These are phyloP conservation scores for Aspergillus viridinutans DNA, from an alignment of 2,329 filamentous ascomycete species.

Conservation along the genomic window DNA sequence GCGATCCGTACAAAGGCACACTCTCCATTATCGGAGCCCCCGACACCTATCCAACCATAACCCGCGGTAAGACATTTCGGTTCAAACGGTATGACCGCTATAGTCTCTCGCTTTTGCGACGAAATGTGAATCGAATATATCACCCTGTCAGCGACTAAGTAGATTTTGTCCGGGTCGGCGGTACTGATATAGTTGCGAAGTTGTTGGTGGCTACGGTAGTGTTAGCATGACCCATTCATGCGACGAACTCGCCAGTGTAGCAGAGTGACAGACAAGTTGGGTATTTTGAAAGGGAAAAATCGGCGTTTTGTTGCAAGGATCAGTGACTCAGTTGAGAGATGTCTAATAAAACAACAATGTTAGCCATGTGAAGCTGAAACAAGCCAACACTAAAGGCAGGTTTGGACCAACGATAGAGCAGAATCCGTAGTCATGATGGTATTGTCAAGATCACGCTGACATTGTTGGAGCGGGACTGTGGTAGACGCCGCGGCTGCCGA, in stretches of 20 bases:
- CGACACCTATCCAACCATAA: conserved; percentile 84
- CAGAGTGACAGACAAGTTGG: conserved; percentile 54
- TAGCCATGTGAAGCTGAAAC: conserved; percentile 10
- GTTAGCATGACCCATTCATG: conserved; percentile 11
- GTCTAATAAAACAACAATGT: conserved; percentile 41
- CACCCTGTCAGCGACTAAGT: conserved; percentile 76
- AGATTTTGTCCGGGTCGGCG: conserved; percentile 70
- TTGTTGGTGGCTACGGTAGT: conserved; percentile 38
- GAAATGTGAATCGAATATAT: conserved; percentile 68
- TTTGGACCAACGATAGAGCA: conserved; percentile 31
- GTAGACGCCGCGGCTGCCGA: conserved; percentile 9
- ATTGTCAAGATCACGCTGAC: conserved; percentile 27
- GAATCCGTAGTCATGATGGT: conserved; percentile 42
- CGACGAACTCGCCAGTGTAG: conserved; percentile 1
- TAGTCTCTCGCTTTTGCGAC: conserved; percentile 66
- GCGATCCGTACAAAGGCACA: conserved; percentile 72
- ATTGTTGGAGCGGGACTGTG: conserved; percentile 23
- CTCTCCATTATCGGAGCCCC: conserved; percentile 76
- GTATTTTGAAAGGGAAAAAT: conserved; percentile 65
- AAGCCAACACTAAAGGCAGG: conserved; percentile 6
- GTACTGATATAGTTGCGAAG: conserved; percentile 85
- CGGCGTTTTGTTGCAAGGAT: conserved; percentile 58
- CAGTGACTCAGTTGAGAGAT: conserved; percentile 62
- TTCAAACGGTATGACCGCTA: conserved; percentile 65
- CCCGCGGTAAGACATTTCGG: conserved; percentile 84